phyloP scores from a whole-genome alignment of 2,329 filamentous ascomycete genomes.

The Fragosphaeria purpurea region DNA sequence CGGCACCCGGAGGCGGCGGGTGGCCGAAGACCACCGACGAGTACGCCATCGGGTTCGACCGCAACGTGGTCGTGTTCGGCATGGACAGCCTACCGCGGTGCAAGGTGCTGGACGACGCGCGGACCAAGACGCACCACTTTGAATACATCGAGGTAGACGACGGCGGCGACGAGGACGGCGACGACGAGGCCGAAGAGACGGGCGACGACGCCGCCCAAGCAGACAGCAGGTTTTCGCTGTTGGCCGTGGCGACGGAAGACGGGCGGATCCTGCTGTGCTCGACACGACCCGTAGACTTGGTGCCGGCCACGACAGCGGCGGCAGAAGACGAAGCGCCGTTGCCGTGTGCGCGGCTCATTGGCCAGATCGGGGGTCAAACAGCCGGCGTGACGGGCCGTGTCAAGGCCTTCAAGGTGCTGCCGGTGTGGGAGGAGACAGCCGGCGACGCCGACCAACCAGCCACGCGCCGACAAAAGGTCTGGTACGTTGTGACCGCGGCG shows the following conservation, averaged over 20 bases:
- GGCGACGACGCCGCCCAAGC: neutral
- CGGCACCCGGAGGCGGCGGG: conserved; percentile 12
- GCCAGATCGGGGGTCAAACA: conserved; percentile 67
- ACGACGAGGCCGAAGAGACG: conserved; percentile 4
- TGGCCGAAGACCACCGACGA: conserved; percentile 42
- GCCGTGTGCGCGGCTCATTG: conserved; percentile 55
- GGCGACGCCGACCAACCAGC: conserved; percentile 24
- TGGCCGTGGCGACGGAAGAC: conserved; percentile 82
- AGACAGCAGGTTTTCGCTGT: conserved; percentile 26
- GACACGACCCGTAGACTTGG: conserved; percentile 44
- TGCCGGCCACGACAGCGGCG: conserved; percentile 10
- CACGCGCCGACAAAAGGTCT: conserved; percentile 19
- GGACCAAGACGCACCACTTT: conserved; percentile 77
- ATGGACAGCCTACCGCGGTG: conserved; percentile 78
- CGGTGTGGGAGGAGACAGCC: conserved; percentile 19
- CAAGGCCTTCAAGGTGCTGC: conserved; percentile 75
- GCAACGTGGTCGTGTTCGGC: conserved; percentile 74
- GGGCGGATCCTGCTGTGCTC: conserved; percentile 78
- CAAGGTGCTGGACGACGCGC: conserved; percentile 54
- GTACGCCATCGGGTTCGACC: conserved; percentile 82
- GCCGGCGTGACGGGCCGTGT: conserved; percentile 60
- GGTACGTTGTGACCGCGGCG: conserved; percentile 59
- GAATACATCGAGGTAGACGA: conserved; percentile 53
- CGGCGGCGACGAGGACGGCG: conserved; percentile 28
- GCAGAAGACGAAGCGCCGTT: conserved; percentile 22